phyloP scores from a whole-genome alignment of 352 stramenopile species.

The Globisporangium acanthophoron region DNA sequence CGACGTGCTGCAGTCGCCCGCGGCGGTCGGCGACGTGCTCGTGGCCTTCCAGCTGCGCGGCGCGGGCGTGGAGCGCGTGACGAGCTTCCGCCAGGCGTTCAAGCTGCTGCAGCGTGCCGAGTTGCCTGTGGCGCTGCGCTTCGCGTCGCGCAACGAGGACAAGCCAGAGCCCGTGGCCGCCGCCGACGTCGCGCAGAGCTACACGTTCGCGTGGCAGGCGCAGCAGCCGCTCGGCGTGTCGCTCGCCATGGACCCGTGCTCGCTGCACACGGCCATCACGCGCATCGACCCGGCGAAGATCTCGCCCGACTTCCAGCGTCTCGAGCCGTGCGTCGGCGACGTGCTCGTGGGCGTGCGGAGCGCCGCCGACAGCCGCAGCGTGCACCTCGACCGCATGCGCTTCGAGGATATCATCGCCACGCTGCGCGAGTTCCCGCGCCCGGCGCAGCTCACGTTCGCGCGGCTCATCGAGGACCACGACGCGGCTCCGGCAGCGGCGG shows the following conservation, averaged over 20 bases:
- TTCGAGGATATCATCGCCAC: conserved; percentile 64
- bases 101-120: conserved; percentile 42
- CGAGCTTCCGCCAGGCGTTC: conserved; percentile 44
- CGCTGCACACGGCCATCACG: conserved; percentile 65
- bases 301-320: conserved; percentile 39
- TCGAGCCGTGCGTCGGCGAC: conserved; percentile 55
- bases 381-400: conserved; percentile 46
- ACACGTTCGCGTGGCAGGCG: conserved; percentile 52
- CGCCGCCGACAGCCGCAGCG: conserved; percentile 16
- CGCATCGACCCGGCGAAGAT: conserved; percentile 55
- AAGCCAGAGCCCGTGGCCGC: conserved; percentile 27
- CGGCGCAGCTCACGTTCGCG: conserved; percentile 57
- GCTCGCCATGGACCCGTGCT: conserved; percentile 72
- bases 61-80: conserved; percentile 23
- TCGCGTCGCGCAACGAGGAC: conserved; percentile 50
- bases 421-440: conserved; percentile 42
- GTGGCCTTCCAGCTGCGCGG: conserved; percentile 44
- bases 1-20: conserved; percentile 38
- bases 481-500: background rate
- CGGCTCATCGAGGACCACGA: conserved; percentile 32
- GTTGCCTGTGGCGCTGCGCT: conserved; percentile 58
- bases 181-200: conserved; percentile 32
- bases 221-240: conserved; percentile 57
- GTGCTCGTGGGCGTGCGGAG: conserved; percentile 48
- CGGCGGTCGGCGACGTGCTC: conserved; percentile 61